Percentiles rank a stretch among this genome's conserved stretches.
Evolutionary conservation across 2,329 filamentous ascomycete genomes (phyloP).

Genomic region (Zelopaecilomyces penicillatus): DNA sequence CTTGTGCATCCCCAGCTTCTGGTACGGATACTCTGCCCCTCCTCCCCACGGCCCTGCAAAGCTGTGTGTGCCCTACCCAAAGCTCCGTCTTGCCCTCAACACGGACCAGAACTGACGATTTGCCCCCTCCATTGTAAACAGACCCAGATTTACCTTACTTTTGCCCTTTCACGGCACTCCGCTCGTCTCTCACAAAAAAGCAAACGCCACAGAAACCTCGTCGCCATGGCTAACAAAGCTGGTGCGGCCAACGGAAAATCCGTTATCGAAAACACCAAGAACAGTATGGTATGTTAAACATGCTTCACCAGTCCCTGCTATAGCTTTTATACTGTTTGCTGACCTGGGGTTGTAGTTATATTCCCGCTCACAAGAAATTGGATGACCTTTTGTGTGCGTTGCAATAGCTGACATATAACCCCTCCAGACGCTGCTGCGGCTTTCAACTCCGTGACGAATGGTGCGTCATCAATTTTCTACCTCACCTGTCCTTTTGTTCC

Average conservation of each 20-base stretch:
- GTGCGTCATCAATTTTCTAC: slow-evolving; percentile 23
- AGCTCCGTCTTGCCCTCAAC: background rate
- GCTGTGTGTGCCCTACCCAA: background rate
- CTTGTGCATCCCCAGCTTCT: background rate
- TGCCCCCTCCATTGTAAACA: background rate
- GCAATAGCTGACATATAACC: too few species aligned
- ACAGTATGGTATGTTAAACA: slow-evolving; percentile 41
- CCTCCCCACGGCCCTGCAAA: background rate
- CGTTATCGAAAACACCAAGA: slow-evolving; percentile 38
- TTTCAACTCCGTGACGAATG: slow-evolving; percentile 39
- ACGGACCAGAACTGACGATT: too few species aligned
- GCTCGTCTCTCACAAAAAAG: background rate
- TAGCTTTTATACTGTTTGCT: slow-evolving; percentile 10
- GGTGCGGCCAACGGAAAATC: slow-evolving; percentile 37
- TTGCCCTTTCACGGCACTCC: too few species aligned
- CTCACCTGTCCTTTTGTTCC: background rate
- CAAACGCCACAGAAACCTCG: slow-evolving; percentile 31
- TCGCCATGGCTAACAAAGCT: slow-evolving; percentile 24
- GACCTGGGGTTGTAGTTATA: background rate
- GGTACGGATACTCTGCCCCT: background rate
- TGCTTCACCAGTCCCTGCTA: slow-evolving; percentile 5
- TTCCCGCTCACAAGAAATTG: slow-evolving; percentile 21
- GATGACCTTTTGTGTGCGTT: slow-evolving; percentile 7
- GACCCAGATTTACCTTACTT: too few species aligned
- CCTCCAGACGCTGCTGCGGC: slow-evolving; percentile 39